Conservation (phyloP, 2,329 filamentous ascomycete species). For the Lecanosticta acicola region DNA sequence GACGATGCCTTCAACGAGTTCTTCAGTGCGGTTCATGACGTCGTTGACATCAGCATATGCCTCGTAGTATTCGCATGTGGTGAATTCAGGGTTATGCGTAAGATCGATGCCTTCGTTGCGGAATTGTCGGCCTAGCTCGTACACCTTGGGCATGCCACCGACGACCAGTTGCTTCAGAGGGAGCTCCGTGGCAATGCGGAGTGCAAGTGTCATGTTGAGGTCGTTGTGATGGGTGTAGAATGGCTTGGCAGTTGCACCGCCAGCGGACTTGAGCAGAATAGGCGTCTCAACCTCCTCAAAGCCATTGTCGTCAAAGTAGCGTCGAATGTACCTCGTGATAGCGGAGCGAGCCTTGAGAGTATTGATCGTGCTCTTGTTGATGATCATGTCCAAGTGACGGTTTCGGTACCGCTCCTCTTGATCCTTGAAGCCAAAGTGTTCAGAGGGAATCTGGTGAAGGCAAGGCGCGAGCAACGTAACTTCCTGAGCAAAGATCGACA, state of each 20-base stretch:
- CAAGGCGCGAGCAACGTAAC: conserved; percentile 83
- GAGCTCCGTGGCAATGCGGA: conserved; percentile 90
- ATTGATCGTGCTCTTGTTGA: conserved; percentile 82
- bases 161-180: conserved; percentile 96
- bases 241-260: conserved; percentile 89
- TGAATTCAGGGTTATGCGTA: conserved; percentile 98
- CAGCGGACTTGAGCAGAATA: conserved; percentile 94
- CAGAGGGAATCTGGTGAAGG: conserved; percentile 81
- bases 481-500: conserved; percentile 87
- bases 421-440: conserved; percentile 93
- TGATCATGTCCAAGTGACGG: conserved; percentile 91
- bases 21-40: conserved; percentile 84
- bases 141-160: conserved; percentile 88
- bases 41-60: conserved; percentile 82
- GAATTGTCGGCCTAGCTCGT: conserved; percentile 94
- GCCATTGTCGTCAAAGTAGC: conserved; percentile 76
- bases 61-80: conserved; percentile 94
- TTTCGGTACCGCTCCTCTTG: conserved; percentile 89
- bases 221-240: conserved; percentile 97
- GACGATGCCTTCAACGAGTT: conserved; percentile 83
- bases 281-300: conserved; percentile 96
- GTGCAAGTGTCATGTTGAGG: conserved; percentile 85
- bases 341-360: conserved; percentile 80
- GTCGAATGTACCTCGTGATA: conserved; percentile 82
- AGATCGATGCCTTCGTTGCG: conserved; percentile 86